These are phyloP conservation scores for Tylopilus balloui DNA, from an alignment of 768 basidiomycete genomes.

Conservation along the genomic window DNA sequence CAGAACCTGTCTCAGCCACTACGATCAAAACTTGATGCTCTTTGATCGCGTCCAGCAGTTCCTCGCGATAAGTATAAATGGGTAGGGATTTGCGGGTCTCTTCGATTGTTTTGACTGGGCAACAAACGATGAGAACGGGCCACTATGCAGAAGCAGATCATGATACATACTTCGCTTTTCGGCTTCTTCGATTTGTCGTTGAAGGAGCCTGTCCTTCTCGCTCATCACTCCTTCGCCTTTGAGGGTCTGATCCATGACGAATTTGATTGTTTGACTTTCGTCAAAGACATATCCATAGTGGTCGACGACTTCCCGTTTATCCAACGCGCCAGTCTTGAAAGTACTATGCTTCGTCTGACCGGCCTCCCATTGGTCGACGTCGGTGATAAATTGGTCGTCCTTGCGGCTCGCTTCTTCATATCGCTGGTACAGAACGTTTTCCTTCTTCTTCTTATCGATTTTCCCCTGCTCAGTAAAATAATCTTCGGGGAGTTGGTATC, in stretches of 20 bases:
- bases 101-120: constrained; percentile 78
- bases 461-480: constrained; percentile 98
- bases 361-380: constrained; percentile 97
- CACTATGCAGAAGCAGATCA: not conserved
- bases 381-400: constrained; percentile 93
- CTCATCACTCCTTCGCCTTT: constrained; percentile 67
- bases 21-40: constrained; percentile 95
- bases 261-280: constrained; percentile 94
- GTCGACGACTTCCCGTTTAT: constrained; percentile 76
- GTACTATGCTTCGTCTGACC: constrained; percentile 86
- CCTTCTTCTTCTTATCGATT: constrained; percentile 95
- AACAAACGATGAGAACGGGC: not conserved
- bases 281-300: constrained; percentile 98
- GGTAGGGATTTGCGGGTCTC: constrained; percentile 92
- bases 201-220: constrained; percentile 78
- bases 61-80: constrained; percentile 83
- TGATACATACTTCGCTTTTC: constrained; percentile 75
- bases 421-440: constrained; percentile 86
- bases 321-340: constrained; percentile 88
- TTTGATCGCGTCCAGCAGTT: constrained; percentile 83
- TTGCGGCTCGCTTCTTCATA: constrained; percentile 92
- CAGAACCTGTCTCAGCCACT: constrained; percentile 97
- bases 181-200: constrained; percentile 86
- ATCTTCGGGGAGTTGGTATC: constrained; percentile 95
- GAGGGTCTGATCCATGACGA: constrained; percentile 79